Evolutionary conservation across 2,329 filamentous ascomycete genomes (phyloP).

Genomic region (Orbilia ellipsospora): DNA sequence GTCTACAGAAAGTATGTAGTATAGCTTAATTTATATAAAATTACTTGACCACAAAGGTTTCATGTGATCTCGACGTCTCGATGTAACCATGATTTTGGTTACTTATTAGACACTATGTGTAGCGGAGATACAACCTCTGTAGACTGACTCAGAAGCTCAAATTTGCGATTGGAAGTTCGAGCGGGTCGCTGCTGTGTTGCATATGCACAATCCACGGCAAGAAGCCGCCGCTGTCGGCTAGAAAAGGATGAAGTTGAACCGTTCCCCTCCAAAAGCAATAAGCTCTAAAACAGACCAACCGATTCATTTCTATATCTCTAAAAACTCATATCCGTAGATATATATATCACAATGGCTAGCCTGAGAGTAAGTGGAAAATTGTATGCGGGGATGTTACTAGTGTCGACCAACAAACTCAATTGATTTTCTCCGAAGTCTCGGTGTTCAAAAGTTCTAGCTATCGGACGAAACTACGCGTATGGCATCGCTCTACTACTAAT

Average conservation of each 20-base stretch:
- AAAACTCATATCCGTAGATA: neutral
- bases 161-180: slow-evolving; percentile 34
- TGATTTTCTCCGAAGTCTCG: slow-evolving; percentile 27
- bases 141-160: neutral
- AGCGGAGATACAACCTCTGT: neutral
- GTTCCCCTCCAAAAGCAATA: slow-evolving; percentile 12
- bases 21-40: slow-evolving; percentile 4
- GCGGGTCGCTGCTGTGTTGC: slow-evolving; percentile 13
- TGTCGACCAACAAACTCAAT: slow-evolving; percentile 6
- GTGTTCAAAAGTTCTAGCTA: slow-evolving; percentile 52
- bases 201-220: neutral
- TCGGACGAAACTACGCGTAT: slow-evolving; percentile 54
- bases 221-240: slow-evolving; percentile 19
- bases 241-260: slow-evolving; percentile 15
- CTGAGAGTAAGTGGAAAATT: slow-evolving; percentile 27
- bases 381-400: neutral
- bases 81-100: no score
- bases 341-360: slow-evolving; percentile 28
- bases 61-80: neutral
- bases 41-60: neutral
- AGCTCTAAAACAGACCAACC: neutral
- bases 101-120: no score
- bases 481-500: slow-evolving; percentile 4
- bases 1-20: neutral
- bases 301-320: neutral